Conservation (phyloP, 495 filamentous ascomycete species). For the Lepraria neglecta region DNA sequence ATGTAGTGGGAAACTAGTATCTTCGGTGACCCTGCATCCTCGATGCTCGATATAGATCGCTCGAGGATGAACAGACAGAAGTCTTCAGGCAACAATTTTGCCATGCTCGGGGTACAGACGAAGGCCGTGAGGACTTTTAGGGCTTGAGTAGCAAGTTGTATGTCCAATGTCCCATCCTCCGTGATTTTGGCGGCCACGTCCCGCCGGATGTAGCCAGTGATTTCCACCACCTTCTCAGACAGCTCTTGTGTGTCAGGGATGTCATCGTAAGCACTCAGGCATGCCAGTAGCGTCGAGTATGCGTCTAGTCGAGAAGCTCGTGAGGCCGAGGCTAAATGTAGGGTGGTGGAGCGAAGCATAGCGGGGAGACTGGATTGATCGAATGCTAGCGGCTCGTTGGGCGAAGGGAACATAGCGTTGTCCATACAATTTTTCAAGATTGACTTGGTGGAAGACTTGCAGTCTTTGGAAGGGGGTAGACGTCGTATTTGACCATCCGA, state of each 20-base stretch:
- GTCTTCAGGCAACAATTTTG: slow-evolving; percentile 60
- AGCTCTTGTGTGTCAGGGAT: slow-evolving; percentile 64
- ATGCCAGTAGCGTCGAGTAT: slow-evolving; percentile 71
- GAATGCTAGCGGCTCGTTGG: slow-evolving; percentile 33
- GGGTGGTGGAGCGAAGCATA: slow-evolving; percentile 78
- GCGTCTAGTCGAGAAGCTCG: slow-evolving; percentile 70
- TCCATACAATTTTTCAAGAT: slow-evolving; percentile 64
- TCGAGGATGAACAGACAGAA: slow-evolving; percentile 76
- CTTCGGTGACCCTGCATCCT: slow-evolving; percentile 61
- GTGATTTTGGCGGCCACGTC: slow-evolving; percentile 56
- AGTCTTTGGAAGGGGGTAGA: slow-evolving; percentile 54
- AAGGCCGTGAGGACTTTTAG: slow-evolving; percentile 68
- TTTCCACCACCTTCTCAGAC: slow-evolving; percentile 62
- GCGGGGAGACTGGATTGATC: slow-evolving; percentile 48
- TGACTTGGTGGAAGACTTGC: slow-evolving; percentile 65
- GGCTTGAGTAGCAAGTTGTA: slow-evolving; percentile 64
- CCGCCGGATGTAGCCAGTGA: slow-evolving; percentile 72
- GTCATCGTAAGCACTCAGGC: slow-evolving; percentile 70
- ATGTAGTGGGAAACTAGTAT: slow-evolving; percentile 69
- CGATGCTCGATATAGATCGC: slow-evolving; percentile 62
- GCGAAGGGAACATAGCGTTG: slow-evolving; percentile 41
- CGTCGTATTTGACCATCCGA: slow-evolving; percentile 41
- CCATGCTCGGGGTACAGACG: slow-evolving; percentile 59
- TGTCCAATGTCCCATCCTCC: slow-evolving; percentile 47
- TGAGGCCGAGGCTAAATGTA: slow-evolving; percentile 67